These are phyloP conservation scores for Diaporthe batatas DNA, from an alignment of 2,329 filamentous ascomycete genomes.

Conservation along the genomic window DNA sequence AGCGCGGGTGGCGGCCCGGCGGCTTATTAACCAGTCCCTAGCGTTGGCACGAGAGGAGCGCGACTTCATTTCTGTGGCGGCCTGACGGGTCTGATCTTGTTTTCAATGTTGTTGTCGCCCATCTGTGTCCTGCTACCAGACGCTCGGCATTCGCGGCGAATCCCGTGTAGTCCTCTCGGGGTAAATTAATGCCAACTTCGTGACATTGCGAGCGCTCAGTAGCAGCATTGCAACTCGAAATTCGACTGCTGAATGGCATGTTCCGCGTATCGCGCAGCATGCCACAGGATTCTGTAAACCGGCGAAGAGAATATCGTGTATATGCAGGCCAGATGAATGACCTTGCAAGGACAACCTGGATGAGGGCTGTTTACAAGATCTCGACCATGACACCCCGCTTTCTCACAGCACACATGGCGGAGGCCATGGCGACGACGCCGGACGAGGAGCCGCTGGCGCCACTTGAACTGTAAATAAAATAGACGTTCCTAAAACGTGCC, in stretches of 20 bases:
- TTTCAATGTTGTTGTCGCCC: not conserved
- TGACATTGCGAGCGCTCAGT: not conserved
- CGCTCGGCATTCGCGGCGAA: not conserved
- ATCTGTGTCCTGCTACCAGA: not conserved
- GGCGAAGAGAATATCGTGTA: not conserved
- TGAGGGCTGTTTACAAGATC: not conserved
- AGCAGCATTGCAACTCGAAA: not conserved
- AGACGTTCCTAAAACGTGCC: not conserved
- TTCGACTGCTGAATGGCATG: not conserved
- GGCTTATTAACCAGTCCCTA: conserved; percentile 4
- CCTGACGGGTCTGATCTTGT: not conserved
- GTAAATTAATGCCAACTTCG: not conserved
- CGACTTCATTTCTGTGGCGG: conserved; percentile 22
- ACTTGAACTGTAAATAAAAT: conserved; percentile 12
- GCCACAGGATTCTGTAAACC: not conserved
- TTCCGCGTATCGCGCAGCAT: not conserved
- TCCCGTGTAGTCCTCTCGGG: not conserved
- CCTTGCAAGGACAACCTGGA: not conserved
- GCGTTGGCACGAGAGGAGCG: conserved; percentile 21
- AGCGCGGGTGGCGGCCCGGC: conserved; percentile 24
- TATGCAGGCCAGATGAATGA: not conserved
- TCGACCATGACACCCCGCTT: conserved; percentile 14
- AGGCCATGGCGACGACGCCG: conserved; percentile 2
- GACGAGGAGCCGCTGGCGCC: not conserved
- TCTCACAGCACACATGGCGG: not conserved